These are phyloP conservation scores for Marvania coccoides DNA, from an alignment of 139 green algal species.

Conservation along the genomic window DNA sequence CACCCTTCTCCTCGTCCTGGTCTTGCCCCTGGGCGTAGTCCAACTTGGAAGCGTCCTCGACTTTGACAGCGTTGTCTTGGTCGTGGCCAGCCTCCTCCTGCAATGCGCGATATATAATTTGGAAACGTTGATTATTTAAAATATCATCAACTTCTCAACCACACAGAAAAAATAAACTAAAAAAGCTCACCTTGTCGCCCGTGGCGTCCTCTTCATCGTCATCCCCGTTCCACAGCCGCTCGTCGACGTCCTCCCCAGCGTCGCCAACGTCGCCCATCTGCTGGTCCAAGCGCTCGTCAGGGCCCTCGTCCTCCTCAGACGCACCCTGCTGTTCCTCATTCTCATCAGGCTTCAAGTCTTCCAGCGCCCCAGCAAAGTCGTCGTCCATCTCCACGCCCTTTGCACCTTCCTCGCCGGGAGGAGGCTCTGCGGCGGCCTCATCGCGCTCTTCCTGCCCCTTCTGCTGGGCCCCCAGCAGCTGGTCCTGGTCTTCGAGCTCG, in stretches of 20 bases:
- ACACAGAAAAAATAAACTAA: too few relatives aligned
- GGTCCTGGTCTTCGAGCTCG: conserved; percentile 85
- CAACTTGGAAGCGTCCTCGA: conserved; percentile 63
- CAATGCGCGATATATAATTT: conserved; percentile 9
- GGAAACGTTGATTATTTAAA: too few relatives aligned
- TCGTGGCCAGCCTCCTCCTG: conserved; percentile 4
- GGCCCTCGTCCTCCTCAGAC: conserved; percentile 42
- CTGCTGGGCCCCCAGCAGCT: conserved; percentile 83
- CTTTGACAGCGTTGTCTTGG: conserved; percentile 28
- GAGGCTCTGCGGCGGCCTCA: conserved; percentile 13
- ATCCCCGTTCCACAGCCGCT: conserved; percentile 80
- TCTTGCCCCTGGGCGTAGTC: conserved; percentile 59
- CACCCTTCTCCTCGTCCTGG: conserved; percentile 25
- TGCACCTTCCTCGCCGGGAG: conserved; percentile 43
- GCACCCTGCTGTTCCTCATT: conserved; percentile 51
- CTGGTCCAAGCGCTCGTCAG: conserved; percentile 48
- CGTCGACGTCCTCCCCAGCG: conserved; percentile 76
- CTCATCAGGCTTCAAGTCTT: conserved; percentile 57
- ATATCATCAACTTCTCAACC: too few relatives aligned
- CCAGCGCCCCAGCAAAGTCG: conserved; percentile 88
- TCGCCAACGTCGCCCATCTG: conserved; percentile 75
- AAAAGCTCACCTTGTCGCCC: conserved; percentile 52
- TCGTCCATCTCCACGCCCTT: conserved; percentile 93
- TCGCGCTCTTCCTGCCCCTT: conserved; percentile 39
- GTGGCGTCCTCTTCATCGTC: conserved; percentile 42